Conservation (phyloP, 306 rosid species). For the Senna tora region DNA sequence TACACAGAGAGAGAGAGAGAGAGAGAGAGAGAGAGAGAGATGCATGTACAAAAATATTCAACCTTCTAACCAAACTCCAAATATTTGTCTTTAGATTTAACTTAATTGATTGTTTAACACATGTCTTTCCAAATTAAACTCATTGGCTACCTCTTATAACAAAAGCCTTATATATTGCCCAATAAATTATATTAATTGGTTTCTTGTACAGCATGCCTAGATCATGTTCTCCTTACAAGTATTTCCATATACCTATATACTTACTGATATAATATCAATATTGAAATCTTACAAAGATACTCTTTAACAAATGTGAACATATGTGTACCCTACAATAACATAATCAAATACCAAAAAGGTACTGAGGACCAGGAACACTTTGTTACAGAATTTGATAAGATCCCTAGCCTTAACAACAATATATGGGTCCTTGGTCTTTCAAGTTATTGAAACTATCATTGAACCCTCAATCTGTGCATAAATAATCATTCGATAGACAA, state of each 20-base stretch:
- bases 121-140: too few relatives aligned
- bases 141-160: too few relatives aligned
- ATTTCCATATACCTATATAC: background rate
- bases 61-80: background rate
- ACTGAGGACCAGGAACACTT: slow-evolving; percentile 92
- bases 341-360: background rate
- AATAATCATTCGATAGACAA: slow-evolving; percentile 3
- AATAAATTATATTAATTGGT: background rate
- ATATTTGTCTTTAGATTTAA: background rate
- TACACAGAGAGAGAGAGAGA: too few relatives aligned
- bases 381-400: slow-evolving; percentile 82
- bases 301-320: background rate
- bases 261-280: background rate
- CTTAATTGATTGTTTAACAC: too few relatives aligned
- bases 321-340: background rate
- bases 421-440: slow-evolving; percentile 84
- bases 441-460: slow-evolving; percentile 91
- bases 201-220: background rate
- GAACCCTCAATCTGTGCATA: slow-evolving; percentile 74
- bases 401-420: slow-evolving; percentile 88
- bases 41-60: background rate
- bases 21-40: too few relatives aligned
- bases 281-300: background rate
- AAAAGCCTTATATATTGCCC: too few relatives aligned
- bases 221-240: background rate